Percentiles rank a stretch among this genome's conserved stretches.
Conservation (phyloP, 225 moss, liverwort and hornwort genomes). For the Polytrichum commune region DNA sequence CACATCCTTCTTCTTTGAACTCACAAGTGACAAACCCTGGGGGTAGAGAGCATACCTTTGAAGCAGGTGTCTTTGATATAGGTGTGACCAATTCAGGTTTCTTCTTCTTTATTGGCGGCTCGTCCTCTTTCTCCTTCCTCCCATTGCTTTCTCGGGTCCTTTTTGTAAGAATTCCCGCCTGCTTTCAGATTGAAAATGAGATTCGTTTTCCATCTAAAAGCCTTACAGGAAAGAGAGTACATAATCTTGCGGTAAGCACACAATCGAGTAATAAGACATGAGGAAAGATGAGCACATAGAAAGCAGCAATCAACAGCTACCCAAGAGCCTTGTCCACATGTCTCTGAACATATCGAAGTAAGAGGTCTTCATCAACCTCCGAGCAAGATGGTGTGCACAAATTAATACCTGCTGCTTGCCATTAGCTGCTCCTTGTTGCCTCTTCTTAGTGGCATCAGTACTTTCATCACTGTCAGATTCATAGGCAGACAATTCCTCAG, state of each 20-base stretch:
- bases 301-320: not conserved
- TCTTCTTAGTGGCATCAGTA: constrained; percentile 35
- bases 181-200: not conserved
- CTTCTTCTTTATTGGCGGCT: constrained; percentile 41
- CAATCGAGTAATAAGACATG: not conserved
- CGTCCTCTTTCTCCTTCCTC: constrained; percentile 46
- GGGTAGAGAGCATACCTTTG: constrained; percentile 25
- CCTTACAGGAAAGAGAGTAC: not conserved
- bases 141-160: constrained; percentile 48
- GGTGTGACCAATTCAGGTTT: constrained; percentile 30
- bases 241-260: not conserved
- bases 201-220: too few relatives aligned
- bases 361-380: not conserved
- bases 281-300: not conserved
- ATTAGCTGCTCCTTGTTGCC: constrained; percentile 8
- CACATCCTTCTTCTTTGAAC: not conserved
- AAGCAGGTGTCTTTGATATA: constrained; percentile 21
- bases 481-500: constrained; percentile 37
- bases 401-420: constrained; percentile 15
- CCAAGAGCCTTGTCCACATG: not conserved
- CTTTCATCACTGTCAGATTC: constrained; percentile 59
- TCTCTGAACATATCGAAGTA: not conserved
- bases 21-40: too few relatives aligned
- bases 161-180: constrained; percentile 32
- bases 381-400: not conserved